A percentile compares a stretch with the other conserved stretches of the same genome.
Conservation (phyloP, 2,329 filamentous ascomycete species). For the Cladosporium sp. region DNA sequence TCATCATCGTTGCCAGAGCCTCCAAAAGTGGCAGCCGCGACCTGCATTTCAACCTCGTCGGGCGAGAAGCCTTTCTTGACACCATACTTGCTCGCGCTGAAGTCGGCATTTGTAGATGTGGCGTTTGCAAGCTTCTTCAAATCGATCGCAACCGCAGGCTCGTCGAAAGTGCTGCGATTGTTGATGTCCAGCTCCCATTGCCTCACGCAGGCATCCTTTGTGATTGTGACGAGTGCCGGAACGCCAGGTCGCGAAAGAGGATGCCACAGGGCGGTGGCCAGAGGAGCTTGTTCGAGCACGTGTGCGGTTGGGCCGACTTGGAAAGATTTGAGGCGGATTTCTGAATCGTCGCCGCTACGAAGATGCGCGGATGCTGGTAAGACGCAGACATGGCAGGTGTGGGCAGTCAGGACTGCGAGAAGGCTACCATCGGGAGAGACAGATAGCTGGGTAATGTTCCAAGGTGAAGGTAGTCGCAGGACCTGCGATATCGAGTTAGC, state of each 20-base stretch:
- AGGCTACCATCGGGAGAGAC: constrained; percentile 79
- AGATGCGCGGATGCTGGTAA: constrained; percentile 78
- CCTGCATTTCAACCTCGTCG: constrained; percentile 89
- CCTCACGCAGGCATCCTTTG: constrained; percentile 79
- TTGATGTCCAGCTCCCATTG: constrained; percentile 85
- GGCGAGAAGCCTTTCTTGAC: constrained; percentile 81
- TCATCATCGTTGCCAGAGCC: constrained; percentile 58
- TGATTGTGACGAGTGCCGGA: constrained; percentile 80
- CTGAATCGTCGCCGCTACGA: constrained; percentile 60
- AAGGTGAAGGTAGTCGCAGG: constrained; percentile 72
- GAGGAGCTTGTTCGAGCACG: constrained; percentile 75
- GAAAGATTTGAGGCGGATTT: constrained; percentile 78
- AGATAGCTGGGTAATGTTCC: constrained; percentile 78
- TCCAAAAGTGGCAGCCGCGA: constrained; percentile 85
- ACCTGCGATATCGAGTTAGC: constrained; percentile 45
- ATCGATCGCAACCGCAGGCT: constrained; percentile 78
- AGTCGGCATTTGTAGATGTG: constrained; percentile 74
- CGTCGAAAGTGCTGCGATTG: constrained; percentile 82
- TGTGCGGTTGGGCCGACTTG: constrained; percentile 91
- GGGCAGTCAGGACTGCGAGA: constrained; percentile 78
- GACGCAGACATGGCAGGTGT: constrained; percentile 84
- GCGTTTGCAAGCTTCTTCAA: constrained; percentile 85
- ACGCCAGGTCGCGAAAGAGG: constrained; percentile 73
- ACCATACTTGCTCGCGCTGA: constrained; percentile 68
- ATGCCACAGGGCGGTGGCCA: constrained; percentile 86